These are phyloP conservation scores for Colletotrichum coccodes DNA, from an alignment of 2,329 filamentous ascomycete genomes.

Conservation along the genomic window DNA sequence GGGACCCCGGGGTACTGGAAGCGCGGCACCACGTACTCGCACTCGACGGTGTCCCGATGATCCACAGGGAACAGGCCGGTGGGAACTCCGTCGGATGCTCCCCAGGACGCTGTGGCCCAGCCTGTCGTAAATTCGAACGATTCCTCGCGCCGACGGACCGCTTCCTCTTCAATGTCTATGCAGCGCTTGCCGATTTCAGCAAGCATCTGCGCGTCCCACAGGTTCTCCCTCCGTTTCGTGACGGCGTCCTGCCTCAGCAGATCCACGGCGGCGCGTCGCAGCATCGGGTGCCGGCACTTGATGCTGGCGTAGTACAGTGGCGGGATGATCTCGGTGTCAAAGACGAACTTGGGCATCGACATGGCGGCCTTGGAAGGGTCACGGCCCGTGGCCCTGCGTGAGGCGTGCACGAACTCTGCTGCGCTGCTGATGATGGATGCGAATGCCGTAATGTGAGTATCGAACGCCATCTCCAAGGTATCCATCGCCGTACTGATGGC, in stretches of 20 bases:
- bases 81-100: slow-evolving; percentile 3
- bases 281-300: slow-evolving; percentile 53
- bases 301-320: slow-evolving; percentile 52
- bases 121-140: not conserved
- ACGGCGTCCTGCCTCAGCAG: slow-evolving; percentile 45
- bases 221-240: slow-evolving; percentile 47
- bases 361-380: slow-evolving; percentile 29
- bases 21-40: not conserved
- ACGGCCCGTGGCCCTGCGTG: slow-evolving; percentile 9
- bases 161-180: slow-evolving; percentile 48
- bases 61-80: not conserved
- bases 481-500: slow-evolving; percentile 45
- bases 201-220: slow-evolving; percentile 48
- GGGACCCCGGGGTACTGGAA: slow-evolving; percentile 10
- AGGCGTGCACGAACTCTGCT: slow-evolving; percentile 14
- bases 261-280: slow-evolving; percentile 49
- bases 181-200: slow-evolving; percentile 45
- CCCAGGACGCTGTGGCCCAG: slow-evolving; percentile 9
- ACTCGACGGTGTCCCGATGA: not conserved
- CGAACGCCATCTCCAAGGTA: slow-evolving; percentile 45
- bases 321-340: slow-evolving; percentile 54
- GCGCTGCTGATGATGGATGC: slow-evolving; percentile 48
- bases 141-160: not conserved
- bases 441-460: slow-evolving; percentile 47
- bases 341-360: slow-evolving; percentile 44